A percentile compares a stretch with the other conserved stretches of the same genome.
Conservation (phyloP, 805 yeast genomes). For the Torulaspora microellipsoides region DNA sequence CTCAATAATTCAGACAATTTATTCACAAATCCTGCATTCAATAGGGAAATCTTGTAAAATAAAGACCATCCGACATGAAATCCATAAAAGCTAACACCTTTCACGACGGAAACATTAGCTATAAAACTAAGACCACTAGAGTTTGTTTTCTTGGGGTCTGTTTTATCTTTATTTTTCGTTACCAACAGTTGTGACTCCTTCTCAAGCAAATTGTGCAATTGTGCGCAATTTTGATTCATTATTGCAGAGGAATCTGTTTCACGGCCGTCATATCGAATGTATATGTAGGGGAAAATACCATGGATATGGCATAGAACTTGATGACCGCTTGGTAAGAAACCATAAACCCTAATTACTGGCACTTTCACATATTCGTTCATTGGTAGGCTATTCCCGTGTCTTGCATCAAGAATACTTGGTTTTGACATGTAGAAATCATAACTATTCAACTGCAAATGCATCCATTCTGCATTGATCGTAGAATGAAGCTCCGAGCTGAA, state of each 20-base stretch:
- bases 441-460: conserved; percentile 53
- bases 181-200: conserved; percentile 38
- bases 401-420: conserved; percentile 52
- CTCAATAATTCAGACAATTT: conserved; percentile 50
- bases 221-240: conserved; percentile 35
- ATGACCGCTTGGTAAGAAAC: conserved; percentile 58
- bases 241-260: conserved; percentile 21
- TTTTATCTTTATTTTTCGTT: conserved; percentile 10
- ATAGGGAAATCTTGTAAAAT: conserved; percentile 62
- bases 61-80: conserved; percentile 60
- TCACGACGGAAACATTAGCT: conserved; percentile 59
- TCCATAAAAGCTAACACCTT: conserved; percentile 82
- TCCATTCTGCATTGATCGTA: conserved; percentile 16
- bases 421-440: conserved; percentile 61
- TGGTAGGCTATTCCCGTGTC: conserved; percentile 34
- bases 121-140: conserved; percentile 38
- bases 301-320: conserved; percentile 69
- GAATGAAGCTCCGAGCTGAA: conserved; percentile 10
- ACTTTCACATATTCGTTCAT: conserved; percentile 42
- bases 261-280: conserved; percentile 53
- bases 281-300: conserved; percentile 79
- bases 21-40: conserved; percentile 56
- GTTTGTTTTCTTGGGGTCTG: conserved; percentile 1
- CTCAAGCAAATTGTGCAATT: conserved; percentile 45
- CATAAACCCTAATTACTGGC: conserved; percentile 77